Conservation (phyloP, 108 stramenopile genomes). For the Fistulifera pelliculosa region DNA sequence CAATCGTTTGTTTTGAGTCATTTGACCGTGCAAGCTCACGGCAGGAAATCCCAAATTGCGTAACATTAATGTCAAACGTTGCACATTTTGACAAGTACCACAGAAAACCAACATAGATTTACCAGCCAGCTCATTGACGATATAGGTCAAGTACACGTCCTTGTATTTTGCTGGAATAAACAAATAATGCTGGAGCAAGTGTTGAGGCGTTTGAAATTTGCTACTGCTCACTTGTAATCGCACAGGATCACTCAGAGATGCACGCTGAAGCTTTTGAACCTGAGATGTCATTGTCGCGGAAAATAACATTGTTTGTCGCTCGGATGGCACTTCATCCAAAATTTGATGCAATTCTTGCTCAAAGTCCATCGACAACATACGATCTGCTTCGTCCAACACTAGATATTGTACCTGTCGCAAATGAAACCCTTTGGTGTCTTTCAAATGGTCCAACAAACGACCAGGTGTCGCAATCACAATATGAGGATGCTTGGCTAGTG, state of each 20-base stretch:
- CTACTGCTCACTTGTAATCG: constrained; percentile 81
- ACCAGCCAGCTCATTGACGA: constrained; percentile 94
- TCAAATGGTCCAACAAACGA: constrained; percentile 93
- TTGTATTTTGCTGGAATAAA: constrained; percentile 99
- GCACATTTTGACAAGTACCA: constrained; percentile 96
- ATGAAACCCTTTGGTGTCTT: constrained; percentile 97
- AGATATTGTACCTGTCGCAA: constrained; percentile 85
- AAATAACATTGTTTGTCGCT: constrained; percentile 91
- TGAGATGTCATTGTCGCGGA: constrained; percentile 97
- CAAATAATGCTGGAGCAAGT: constrained; percentile 91
- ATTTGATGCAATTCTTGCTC: constrained; percentile 90
- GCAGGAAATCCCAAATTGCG: constrained; percentile 96
- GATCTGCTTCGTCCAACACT: constrained; percentile 98
- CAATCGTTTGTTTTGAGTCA: constrained; percentile 96
- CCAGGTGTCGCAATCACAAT: constrained; percentile 97
- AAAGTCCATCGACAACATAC: constrained; percentile 93
- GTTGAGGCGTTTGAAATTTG: constrained; percentile 93
- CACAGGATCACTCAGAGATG: constrained; percentile 86
- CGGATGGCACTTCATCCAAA: constrained; percentile 81
- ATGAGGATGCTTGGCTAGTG: constrained; percentile 95
- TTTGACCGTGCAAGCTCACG: constrained; percentile 96
- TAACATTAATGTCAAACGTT: constrained; percentile 87
- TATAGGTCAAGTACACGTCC: constrained; percentile 95
- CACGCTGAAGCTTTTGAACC: constrained; percentile 95
- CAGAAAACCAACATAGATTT: constrained; percentile 95